Evolutionary conservation across 192 early-diverging fungal species (phyloP), one percentile per base, ranked within the genome.

Genomic region (Coemansia javaensis): DNA sequence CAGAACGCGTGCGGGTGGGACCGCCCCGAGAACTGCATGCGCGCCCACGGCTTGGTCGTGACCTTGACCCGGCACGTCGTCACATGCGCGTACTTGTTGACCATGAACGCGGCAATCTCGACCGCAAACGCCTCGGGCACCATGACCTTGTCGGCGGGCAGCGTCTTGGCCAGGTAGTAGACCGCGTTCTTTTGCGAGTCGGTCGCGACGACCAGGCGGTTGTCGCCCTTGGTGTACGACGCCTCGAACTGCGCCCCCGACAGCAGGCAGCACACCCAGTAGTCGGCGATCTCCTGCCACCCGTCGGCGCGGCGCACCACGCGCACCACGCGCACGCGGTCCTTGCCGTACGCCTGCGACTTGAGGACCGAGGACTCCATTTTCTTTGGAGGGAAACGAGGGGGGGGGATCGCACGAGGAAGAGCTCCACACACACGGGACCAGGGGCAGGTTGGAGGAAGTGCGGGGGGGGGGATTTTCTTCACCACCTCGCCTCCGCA

Each of bases 111-210:
- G 15, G 78, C 82, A 34, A 90, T 57, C 63, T 85, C 84, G 7
- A 67, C 50, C 21, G 79, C 85, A 54, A 90, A 90, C 24, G 82
- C 54, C 57, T 90, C 88, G 40, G 85, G 81, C 14, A 77, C 78
- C 50, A 86, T 77, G 53, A 88, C 82, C 41, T 77, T 78, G 24
- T 75, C 63, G 34, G 80, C 78, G 10, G 59, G 56, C 45, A 63
- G 47, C 3, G 75, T 70, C 63, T 90, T 88, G 71, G 86, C 88
- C 44, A 88, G 53, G 38, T 82, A 66, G 65, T 85, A 86, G 53
- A 86, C 71, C 20, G 83, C 86, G 72, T 89, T 89, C 79, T 89
- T 89, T 53, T 81, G 75, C 17, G 84, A 82, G 54, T 89, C 86
- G 17, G 87, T 89, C 7, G 87, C 80, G 13, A 89, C 80, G 16